Percentiles rank a stretch among this genome's conserved stretches.
Evolutionary conservation across 2,329 filamentous ascomycete species (phyloP).

Genomic region (Ophidiomyces ophidiicola): DNA sequence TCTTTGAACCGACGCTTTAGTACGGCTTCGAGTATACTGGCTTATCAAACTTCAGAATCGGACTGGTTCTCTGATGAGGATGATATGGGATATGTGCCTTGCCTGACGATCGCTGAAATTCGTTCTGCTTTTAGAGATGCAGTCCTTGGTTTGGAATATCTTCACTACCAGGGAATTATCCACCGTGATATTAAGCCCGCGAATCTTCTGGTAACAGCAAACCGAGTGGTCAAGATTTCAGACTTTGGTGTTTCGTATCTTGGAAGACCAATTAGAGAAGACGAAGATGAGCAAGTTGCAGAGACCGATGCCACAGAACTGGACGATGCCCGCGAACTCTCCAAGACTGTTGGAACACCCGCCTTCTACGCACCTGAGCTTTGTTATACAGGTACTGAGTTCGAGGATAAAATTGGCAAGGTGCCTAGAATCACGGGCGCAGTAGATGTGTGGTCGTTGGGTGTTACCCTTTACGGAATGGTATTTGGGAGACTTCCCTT

Average conservation of each 20-base stretch:
- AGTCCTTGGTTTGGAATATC: slow-evolving; percentile 81
- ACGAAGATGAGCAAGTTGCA: slow-evolving; percentile 62
- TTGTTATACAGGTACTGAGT: slow-evolving; percentile 70
- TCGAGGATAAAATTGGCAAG: slow-evolving; percentile 41
- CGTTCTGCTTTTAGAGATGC: slow-evolving; percentile 83
- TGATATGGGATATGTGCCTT: slow-evolving; percentile 85
- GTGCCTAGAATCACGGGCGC: slow-evolving; percentile 70
- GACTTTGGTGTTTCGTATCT: slow-evolving; percentile 98
- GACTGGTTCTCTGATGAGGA: slow-evolving; percentile 48
- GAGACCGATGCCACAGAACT: slow-evolving; percentile 77
- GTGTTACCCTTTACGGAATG: slow-evolving; percentile 90
- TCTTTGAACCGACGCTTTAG: slow-evolving; percentile 62
- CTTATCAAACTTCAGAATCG: slow-evolving; percentile 34
- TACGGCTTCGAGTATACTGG: slow-evolving; percentile 55
- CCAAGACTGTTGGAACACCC: slow-evolving; percentile 93
- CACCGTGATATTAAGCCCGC: slow-evolving; percentile 80
- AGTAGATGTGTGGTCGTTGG: slow-evolving; percentile 94
- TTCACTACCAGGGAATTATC: slow-evolving; percentile 76
- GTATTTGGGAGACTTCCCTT: slow-evolving; percentile 91
- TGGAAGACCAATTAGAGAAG: slow-evolving; percentile 72
- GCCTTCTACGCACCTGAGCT: slow-evolving; percentile 96
- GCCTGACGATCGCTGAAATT: slow-evolving; percentile 74
- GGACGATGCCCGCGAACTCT: slow-evolving; percentile 88
- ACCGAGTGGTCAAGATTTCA: slow-evolving; percentile 88
- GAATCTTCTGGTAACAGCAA: slow-evolving; percentile 75